These are phyloP conservation scores for Marchantia paleacea DNA, from an alignment of 225 moss, liverwort and hornwort genomes.

Conservation along the genomic window DNA sequence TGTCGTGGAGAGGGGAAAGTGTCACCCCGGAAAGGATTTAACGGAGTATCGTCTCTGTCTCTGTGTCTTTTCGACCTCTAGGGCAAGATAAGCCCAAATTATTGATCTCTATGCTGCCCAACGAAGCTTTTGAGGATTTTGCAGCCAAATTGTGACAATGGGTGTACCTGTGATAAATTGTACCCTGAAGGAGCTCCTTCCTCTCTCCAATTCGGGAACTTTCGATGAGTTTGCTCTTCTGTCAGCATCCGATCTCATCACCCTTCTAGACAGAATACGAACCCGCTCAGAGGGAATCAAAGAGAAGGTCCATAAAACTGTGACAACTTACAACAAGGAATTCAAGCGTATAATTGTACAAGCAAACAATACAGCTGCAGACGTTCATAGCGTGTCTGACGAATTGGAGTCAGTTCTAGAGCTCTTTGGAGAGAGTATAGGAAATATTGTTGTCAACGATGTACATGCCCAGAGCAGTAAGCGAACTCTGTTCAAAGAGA, in stretches of 20 bases:
- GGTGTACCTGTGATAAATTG: slow-evolving; percentile 23
- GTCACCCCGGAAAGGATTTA: not conserved
- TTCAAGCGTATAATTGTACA: slow-evolving; percentile 45
- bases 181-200: slow-evolving; percentile 38
- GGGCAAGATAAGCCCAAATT: not conserved
- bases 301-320: slow-evolving; percentile 43
- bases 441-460: not conserved
- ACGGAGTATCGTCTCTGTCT: not conserved
- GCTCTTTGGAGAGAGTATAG: slow-evolving; percentile 49
- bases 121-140: not conserved
- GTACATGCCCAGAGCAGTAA: not conserved
- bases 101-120: not conserved
- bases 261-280: slow-evolving; percentile 58
- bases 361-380: slow-evolving; percentile 38
- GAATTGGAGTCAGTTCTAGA: slow-evolving; percentile 47
- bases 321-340: slow-evolving; percentile 38
- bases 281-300: slow-evolving; percentile 58
- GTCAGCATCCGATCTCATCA: slow-evolving; percentile 74
- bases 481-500: not conserved
- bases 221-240: slow-evolving; percentile 55
- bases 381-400: slow-evolving; percentile 50
- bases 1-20: not conserved
- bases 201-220: slow-evolving; percentile 23
- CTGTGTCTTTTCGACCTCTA: not conserved
- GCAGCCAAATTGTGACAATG: slow-evolving; percentile 11